Conservation (phyloP, 495 filamentous ascomycete genomes). For the Choiromyces venosus region DNA sequence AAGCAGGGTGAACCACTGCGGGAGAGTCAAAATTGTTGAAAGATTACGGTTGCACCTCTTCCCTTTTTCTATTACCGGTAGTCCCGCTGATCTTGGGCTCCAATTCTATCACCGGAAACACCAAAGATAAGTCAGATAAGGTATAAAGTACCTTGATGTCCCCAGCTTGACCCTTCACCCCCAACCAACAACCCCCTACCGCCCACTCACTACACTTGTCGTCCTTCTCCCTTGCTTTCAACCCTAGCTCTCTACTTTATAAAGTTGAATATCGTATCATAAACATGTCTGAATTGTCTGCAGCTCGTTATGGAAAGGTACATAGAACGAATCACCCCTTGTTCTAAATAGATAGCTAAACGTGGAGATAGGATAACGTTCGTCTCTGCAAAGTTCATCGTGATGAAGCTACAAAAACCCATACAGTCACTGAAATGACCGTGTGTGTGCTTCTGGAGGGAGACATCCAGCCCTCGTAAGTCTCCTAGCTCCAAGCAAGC, state of each 20-base stretch:
- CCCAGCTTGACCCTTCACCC: neutral
- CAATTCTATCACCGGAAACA: neutral
- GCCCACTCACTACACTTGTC: neutral
- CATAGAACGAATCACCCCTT: neutral
- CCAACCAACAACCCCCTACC: neutral
- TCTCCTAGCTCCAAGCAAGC: neutral
- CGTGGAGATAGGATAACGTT: constrained; percentile 68
- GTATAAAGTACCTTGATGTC: constrained; percentile 21
- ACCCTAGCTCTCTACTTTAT: neutral
- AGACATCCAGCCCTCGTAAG: constrained; percentile 81
- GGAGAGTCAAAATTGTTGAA: no score
- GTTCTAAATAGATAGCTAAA: constrained; percentile 7
- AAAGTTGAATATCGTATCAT: constrained; percentile 2
- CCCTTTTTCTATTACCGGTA: neutral
- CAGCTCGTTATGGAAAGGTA: constrained; percentile 76
- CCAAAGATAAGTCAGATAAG: constrained; percentile 18
- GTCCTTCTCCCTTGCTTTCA: neutral
- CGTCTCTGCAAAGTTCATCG: constrained; percentile 89
- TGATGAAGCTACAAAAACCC: constrained; percentile 65
- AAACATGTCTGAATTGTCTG: constrained; percentile 54
- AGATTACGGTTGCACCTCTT: neutral
- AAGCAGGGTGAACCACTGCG: neutral
- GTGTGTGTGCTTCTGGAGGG: constrained; percentile 86
- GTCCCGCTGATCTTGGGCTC: constrained; percentile 9
- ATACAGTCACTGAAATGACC: constrained; percentile 91